Evolutionary conservation across 306 rosid genomes (phyloP).

Genomic region (Leucaena leucocephala): DNA sequence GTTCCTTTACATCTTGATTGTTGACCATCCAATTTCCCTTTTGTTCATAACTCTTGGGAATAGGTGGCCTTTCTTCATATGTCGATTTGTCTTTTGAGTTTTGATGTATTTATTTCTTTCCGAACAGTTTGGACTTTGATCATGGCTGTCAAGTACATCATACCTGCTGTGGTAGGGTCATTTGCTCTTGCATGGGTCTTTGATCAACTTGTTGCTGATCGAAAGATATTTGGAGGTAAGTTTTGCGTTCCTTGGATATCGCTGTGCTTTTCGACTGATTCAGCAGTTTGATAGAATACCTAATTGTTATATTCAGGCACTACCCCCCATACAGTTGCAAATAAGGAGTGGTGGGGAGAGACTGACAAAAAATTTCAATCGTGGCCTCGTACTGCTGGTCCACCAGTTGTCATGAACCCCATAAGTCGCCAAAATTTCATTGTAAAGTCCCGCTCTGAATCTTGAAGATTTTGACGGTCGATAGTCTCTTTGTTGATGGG

Average conservation of each 20-base stretch:
- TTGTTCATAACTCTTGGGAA: not conserved
- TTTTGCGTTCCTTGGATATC: slow-evolving; percentile 18
- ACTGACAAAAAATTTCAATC: slow-evolving; percentile 89
- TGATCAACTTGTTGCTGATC: slow-evolving; percentile 59
- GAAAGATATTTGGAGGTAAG: slow-evolving; percentile 79
- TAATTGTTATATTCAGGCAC: slow-evolving; percentile 55
- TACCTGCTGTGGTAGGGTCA: slow-evolving; percentile 51
- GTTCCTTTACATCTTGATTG: slow-evolving; percentile 23
- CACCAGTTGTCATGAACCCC: slow-evolving; percentile 81
- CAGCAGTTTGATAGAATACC: slow-evolving; percentile 29
- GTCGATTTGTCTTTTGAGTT: slow-evolving; percentile 2
- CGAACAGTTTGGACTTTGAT: slow-evolving; percentile 35
- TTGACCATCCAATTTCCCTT: slow-evolving; percentile 1
- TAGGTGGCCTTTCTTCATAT: not conserved
- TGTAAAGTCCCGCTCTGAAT: slow-evolving; percentile 57
- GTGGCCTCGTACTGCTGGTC: slow-evolving; percentile 93
- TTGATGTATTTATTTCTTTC: slow-evolving; percentile 17
- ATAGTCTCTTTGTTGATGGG: slow-evolving; percentile 28
- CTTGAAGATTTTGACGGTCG: slow-evolving; percentile 37
- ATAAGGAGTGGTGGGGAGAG: slow-evolving; percentile 77
- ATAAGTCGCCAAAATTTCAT: slow-evolving; percentile 75
- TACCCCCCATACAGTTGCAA: slow-evolving; percentile 66
- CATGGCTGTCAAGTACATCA: slow-evolving; percentile 63
- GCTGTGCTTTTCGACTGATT: not conserved
- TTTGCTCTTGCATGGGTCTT: slow-evolving; percentile 56